Base-by-base conservation (phyloP, 805 yeast species). In the Nadsonia fulvescens region DNA sequence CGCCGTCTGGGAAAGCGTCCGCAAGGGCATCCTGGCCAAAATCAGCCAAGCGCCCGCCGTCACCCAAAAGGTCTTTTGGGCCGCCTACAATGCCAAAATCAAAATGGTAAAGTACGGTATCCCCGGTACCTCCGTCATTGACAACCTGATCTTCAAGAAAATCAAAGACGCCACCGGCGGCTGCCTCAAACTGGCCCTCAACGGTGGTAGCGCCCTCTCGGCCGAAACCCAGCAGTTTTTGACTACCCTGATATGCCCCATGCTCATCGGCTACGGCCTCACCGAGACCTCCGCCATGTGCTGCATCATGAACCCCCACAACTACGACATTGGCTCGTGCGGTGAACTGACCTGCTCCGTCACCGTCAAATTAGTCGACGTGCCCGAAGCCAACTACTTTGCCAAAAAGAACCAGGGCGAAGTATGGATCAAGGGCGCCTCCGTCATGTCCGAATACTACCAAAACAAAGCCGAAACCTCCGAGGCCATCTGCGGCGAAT, bases 81-180 rank as follows among this genome's bases (percentile, higher is more conserved):
- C 68, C 15, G 86, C 93, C 6, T 81, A 58, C 54, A 62, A 64
- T 43, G 66, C 89, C 30, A 89, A 86, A 56, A 36, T 53, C n/a
- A 54, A 64, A 27, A 56, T 79, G 54, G 57, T 58, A 32, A 54
- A 59, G 35, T 72, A 63, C 52, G 71, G 66, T 35, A 54, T 89
- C 22, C 94, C 95, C 15, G 29, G 29, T 8, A 74, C 91, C 34
- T 65, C 78, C 8, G 34, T 78, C 10, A 61, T 79, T 41, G 94
- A 83, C 49, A 51, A 54, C 24, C 43, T 81, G 11, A 59, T 89
- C 24, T 89, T 86, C 62, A 79, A 77, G 51, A 79, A 75, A 53
- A 72, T 89, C 39, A 78, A 74, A 54, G 76, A 71, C 29, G 95
- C 94, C 15, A 89, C 98, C 15, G 98, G 98, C 53, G 98, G 98